These are phyloP conservation scores for Phylloporus sp. DNA, from an alignment of 768 basidiomycete genomes.

Conservation along the genomic window DNA sequence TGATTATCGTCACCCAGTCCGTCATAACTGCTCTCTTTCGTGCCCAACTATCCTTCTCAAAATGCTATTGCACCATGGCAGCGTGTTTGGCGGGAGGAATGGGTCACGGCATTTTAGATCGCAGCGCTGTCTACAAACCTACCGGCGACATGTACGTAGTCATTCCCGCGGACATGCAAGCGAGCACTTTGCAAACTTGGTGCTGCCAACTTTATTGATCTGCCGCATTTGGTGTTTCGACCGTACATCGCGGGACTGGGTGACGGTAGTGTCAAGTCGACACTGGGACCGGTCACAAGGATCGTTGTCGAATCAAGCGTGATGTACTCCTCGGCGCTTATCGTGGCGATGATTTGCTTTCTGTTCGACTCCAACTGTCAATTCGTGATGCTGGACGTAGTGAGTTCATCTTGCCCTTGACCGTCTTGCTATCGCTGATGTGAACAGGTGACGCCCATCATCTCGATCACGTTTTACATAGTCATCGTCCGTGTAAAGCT, in stretches of 20 bases:
- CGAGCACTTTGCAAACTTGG: neutral
- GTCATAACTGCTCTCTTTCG: no score
- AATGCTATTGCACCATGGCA: no score
- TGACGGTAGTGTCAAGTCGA: neutral
- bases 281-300: neutral
- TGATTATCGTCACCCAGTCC: no score
- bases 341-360: neutral
- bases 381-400: neutral
- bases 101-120: conserved; percentile 25
- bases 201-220: neutral
- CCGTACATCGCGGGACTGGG: neutral
- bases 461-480: no score
- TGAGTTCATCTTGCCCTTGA: neutral
- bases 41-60: no score
- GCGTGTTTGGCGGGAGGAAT: conserved; percentile 23
- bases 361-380: neutral
- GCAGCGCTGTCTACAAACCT: neutral
- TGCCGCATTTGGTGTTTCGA: neutral
- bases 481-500: no score
- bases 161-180: neutral
- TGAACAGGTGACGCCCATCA: no score
- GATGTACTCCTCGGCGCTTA: neutral
- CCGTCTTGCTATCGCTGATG: no score
- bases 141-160: neutral
- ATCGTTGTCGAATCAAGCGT: neutral